Base-by-base conservation (phyloP, 768 basidiomycete species). In the Punctularia strigosozonata region DNA sequence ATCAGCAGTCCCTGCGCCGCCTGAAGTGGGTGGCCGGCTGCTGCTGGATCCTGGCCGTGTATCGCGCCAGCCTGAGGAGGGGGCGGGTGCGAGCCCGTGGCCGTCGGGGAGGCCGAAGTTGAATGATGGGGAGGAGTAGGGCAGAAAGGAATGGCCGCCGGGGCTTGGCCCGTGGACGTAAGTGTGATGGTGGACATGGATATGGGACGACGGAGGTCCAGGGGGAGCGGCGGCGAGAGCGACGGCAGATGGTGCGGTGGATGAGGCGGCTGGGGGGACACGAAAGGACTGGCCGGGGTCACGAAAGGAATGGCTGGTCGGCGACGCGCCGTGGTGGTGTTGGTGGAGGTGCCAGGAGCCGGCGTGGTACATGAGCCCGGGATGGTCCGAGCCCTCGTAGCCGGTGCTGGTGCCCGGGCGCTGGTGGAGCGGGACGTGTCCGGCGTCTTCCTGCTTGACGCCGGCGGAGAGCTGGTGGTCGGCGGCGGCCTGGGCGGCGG, bases 201-300 rank as follows among this genome's bases (percentile, higher is more conserved):
- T 23, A 32, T 39, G 23, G 25, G 24, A 25, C 32, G 19, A 12
- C 10, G 43, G 41, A 25, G 43, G n/a, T 41, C 23, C 15, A 20
- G 38, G 21, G 22, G 24, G 25, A 21, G n/a, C n/a, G n/a, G n/a
- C n/a, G 35, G 22, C 25, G 43, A 34, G 18, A 34, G 33, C 17
- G 38, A 45, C 43, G 43, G 51, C 31, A 44, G 47, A 21, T 60
- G 61, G 53, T 64, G 67, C 40, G 57, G 67, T 48, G 50, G 62
- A 19, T 51, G 62, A 46, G 41, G 65, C 56, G 55, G 64, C 44
- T 48, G 68, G 54, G 57, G 71, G 67, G 70, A 59, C 68, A 77
- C 75, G 80, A 80, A 80, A 80, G 79, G 80, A 80, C 75, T 80
- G 79, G 73, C 68, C 63, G 71, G 75, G 65, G 67, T 75, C 75